Evolutionary conservation across 75 land plant genomes (phyloP).

Genomic region (Gnetum montanum): DNA sequence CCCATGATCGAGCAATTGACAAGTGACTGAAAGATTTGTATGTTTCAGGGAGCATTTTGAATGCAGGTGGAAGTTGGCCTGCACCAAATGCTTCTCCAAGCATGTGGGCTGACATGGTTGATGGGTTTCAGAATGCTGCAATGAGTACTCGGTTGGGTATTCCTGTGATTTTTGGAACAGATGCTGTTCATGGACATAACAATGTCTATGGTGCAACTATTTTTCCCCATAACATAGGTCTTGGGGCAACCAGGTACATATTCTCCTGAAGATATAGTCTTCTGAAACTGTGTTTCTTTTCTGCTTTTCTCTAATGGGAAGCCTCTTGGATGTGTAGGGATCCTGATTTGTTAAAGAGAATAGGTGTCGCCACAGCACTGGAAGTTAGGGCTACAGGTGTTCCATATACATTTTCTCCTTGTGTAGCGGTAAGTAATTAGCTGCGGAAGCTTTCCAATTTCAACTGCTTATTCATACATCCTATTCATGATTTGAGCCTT

Average conservation of each 20-base stretch:
- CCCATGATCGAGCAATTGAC: no score
- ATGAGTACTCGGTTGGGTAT: constrained; percentile 24
- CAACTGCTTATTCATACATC: no score
- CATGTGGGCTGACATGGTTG: constrained; percentile 28
- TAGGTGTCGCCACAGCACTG: constrained; percentile 70
- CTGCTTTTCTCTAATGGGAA: no score
- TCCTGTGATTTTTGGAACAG: constrained; percentile 44
- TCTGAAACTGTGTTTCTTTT: no score
- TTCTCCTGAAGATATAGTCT: no score
- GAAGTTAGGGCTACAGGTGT: constrained; percentile 59
- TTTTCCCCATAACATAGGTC: constrained; percentile 60
- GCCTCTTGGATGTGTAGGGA: constrained; percentile 32
- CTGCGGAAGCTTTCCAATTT: no score
- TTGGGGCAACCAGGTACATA: constrained; percentile 59
- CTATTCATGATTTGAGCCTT: no score
- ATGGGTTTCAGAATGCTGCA: constrained; percentile 22
- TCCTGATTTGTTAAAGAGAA: constrained; percentile 44
- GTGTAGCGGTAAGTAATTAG: constrained; percentile 46
- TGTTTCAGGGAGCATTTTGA: constrained; percentile 25
- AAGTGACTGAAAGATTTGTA: neutral
- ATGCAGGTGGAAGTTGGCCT: constrained; percentile 28
- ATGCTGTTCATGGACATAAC: constrained; percentile 42
- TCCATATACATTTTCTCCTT: constrained; percentile 60
- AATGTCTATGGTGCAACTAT: constrained; percentile 46
- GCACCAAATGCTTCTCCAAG: constrained; percentile 5